These are phyloP conservation scores for Dactylellina leptospora DNA, from an alignment of 2,329 filamentous ascomycete genomes.

Conservation along the genomic window DNA sequence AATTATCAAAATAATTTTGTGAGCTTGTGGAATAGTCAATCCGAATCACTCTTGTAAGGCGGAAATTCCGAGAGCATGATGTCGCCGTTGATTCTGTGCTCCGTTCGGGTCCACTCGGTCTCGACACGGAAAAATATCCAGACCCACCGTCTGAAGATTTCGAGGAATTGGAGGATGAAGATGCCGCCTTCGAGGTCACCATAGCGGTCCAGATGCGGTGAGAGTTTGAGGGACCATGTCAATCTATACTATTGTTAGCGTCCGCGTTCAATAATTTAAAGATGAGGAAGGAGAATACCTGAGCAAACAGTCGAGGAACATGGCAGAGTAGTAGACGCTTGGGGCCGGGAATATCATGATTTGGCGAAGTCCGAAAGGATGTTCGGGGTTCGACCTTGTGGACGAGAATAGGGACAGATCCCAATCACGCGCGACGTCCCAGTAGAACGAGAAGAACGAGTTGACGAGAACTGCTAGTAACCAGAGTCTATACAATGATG, in stretches of 20 bases:
- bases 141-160: conserved; percentile 88
- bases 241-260: conserved; percentile 69
- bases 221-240: conserved; percentile 90
- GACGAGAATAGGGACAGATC: conserved; percentile 81
- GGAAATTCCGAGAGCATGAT: conserved; percentile 78
- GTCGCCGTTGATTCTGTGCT: conserved; percentile 68
- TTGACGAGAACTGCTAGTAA: conserved; percentile 79
- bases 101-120: conserved; percentile 83
- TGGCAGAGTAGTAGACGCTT: conserved; percentile 81
- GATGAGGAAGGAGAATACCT: conserved; percentile 68
- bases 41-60: conserved; percentile 69
- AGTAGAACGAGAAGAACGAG: conserved; percentile 95
- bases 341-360: conserved; percentile 76
- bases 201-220: conserved; percentile 80
- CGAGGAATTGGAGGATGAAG: conserved; percentile 84
- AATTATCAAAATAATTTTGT: no score
- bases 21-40: no score
- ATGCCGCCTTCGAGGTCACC: conserved; percentile 88
- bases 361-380: conserved; percentile 80
- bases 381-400: conserved; percentile 64
- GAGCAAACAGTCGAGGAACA: conserved; percentile 79
- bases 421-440: conserved; percentile 97
- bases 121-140: conserved; percentile 98
- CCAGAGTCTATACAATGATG: conserved; percentile 58
- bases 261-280: conserved; percentile 73